Evolutionary conservation across 139 green algal genomes (phyloP).

Genomic region (Zygnema circumcarinatum): DNA sequence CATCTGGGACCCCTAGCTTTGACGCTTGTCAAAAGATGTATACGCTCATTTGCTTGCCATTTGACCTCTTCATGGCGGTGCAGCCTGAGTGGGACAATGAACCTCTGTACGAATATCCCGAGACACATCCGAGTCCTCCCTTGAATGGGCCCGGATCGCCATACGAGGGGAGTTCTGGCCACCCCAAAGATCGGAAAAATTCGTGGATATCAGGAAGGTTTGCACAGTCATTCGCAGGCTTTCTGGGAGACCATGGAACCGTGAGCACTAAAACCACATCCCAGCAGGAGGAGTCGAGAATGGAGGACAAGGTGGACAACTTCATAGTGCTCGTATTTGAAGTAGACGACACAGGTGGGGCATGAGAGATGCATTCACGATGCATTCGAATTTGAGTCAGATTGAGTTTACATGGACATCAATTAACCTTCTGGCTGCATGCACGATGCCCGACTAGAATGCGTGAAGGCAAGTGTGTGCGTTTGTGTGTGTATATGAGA

Average conservation of each 20-base stretch:
- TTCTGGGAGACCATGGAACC: background rate
- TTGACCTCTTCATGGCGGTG: no score
- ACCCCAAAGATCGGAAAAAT: background rate
- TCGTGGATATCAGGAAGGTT: background rate
- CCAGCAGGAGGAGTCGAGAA: background rate
- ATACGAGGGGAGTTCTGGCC: background rate
- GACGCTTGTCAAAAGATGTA: no score
- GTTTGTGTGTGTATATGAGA: slow-evolving; percentile 12
- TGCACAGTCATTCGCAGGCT: background rate
- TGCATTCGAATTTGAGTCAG: background rate
- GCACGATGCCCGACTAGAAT: no score
- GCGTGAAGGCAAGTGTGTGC: background rate
- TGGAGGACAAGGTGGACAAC: background rate
- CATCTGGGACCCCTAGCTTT: no score
- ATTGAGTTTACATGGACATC: no score
- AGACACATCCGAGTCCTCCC: background rate
- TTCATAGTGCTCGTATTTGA: slow-evolving; percentile 40
- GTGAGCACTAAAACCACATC: background rate
- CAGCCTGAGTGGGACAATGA: background rate
- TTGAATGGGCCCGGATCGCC: background rate
- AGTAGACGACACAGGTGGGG: slow-evolving; percentile 41
- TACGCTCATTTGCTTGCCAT: no score
- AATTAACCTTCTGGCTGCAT: no score
- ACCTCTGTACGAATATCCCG: background rate
- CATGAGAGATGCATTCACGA: background rate